Percentiles rank a stretch among this genome's conserved stretches.
phyloP scores from a whole-genome alignment of 2,329 filamentous ascomycete species.

The Coniochaeta sp. region DNA sequence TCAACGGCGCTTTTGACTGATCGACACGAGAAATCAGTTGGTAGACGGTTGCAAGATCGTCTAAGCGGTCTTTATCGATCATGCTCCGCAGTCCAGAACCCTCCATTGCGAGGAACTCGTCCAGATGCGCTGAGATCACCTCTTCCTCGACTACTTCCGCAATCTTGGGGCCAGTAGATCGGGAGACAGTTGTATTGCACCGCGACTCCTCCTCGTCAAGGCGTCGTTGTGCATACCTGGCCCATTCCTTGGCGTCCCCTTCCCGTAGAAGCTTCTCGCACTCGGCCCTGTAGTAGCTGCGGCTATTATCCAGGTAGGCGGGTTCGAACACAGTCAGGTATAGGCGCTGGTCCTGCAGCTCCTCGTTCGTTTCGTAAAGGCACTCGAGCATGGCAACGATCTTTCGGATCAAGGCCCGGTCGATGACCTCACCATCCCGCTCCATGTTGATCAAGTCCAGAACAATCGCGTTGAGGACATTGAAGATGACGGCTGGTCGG shows the following conservation, averaged over 20 bases:
- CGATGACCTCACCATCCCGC: constrained; percentile 80
- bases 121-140: constrained; percentile 69
- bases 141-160: constrained; percentile 71
- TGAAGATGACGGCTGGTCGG: constrained; percentile 47
- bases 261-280: constrained; percentile 68
- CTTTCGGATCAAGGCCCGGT: constrained; percentile 73
- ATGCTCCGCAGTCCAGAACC: constrained; percentile 78
- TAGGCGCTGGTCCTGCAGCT: constrained; percentile 71
- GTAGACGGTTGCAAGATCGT: constrained; percentile 77
- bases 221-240: constrained; percentile 66
- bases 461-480: constrained; percentile 73
- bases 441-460: constrained; percentile 92
- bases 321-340: constrained; percentile 81
- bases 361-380: constrained; percentile 74
- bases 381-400: constrained; percentile 86
- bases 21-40: constrained; percentile 74
- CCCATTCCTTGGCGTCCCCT: constrained; percentile 75
- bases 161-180: constrained; percentile 66
- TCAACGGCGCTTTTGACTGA: constrained; percentile 61
- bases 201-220: constrained; percentile 76
- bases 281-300: constrained; percentile 68
- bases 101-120: constrained; percentile 78
- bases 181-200: constrained; percentile 74
- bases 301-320: constrained; percentile 64
- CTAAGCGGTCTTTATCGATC: constrained; percentile 80